Percentiles rank a stretch among this genome's conserved stretches.
Conservation (phyloP, 805 yeast species). For the Candida verbasci region DNA sequence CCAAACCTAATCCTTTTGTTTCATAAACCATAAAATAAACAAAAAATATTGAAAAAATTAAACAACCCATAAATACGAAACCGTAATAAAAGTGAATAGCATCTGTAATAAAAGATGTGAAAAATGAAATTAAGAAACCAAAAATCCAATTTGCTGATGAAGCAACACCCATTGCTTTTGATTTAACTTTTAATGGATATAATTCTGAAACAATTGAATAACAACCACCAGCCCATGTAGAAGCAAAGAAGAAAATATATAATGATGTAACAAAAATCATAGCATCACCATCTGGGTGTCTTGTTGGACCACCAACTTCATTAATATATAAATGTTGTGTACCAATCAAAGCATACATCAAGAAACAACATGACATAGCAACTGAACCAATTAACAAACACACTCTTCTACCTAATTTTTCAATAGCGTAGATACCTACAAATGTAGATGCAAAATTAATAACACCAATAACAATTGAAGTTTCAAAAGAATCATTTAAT, state of each 20-base stretch:
- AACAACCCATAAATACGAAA: slow-evolving; percentile 38
- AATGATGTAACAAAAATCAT: slow-evolving; percentile 64
- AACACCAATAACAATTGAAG: slow-evolving; percentile 50
- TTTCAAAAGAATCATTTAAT: slow-evolving; percentile 47
- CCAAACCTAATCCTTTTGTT: slow-evolving; percentile 47
- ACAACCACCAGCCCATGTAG: slow-evolving; percentile 40
- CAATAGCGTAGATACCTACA: slow-evolving; percentile 47
- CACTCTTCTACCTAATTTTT: slow-evolving; percentile 44
- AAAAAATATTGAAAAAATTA: slow-evolving; percentile 58
- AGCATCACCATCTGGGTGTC: slow-evolving; percentile 50
- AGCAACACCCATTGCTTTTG: slow-evolving; percentile 59
- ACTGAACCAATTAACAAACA: slow-evolving; percentile 42
- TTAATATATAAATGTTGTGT: slow-evolving; percentile 37
- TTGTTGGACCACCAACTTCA: slow-evolving; percentile 26
- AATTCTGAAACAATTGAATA: slow-evolving; percentile 51
- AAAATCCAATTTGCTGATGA: slow-evolving; percentile 62
- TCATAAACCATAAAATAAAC: slow-evolving; percentile 71
- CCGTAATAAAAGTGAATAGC: slow-evolving; percentile 64
- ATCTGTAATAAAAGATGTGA: slow-evolving; percentile 60
- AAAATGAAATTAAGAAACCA: slow-evolving; percentile 53
- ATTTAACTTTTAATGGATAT: slow-evolving; percentile 34
- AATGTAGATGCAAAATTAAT: slow-evolving; percentile 54
- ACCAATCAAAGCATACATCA: slow-evolving; percentile 59
- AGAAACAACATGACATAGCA: slow-evolving; percentile 52
- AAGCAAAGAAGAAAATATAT: slow-evolving; percentile 44